These are phyloP conservation scores for Ceratobasidium sp. DNA, from an alignment of 1,284 basidiomycete genomes.

Conservation along the genomic window DNA sequence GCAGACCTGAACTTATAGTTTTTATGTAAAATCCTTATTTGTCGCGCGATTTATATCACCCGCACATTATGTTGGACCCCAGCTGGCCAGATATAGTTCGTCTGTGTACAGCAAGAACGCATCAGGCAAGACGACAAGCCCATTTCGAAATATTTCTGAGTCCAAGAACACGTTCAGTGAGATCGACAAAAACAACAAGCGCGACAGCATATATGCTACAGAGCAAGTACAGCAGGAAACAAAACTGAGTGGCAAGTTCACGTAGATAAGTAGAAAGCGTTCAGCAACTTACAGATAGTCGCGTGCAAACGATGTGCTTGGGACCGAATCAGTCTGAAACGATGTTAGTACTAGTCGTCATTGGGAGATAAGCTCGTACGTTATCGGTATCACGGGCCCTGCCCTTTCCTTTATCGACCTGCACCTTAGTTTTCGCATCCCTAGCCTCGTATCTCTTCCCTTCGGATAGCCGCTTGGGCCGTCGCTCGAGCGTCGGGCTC, in stretches of 20 bases:
- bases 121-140: constrained; percentile 4
- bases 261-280: too few relatives aligned
- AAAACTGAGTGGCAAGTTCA: background rate
- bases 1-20: too few relatives aligned
- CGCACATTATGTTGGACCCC: too few relatives aligned
- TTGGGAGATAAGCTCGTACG: background rate
- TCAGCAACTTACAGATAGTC: too few relatives aligned
- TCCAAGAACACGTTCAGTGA: background rate
- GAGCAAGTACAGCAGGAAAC: background rate
- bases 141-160: background rate
- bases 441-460: background rate
- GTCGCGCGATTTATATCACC: too few relatives aligned
- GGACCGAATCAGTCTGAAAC: background rate
- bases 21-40: too few relatives aligned
- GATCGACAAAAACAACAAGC: constrained; percentile 8
- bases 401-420: background rate
- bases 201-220: constrained; percentile 28
- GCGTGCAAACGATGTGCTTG: too few relatives aligned
- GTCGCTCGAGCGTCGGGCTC: background rate
- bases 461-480: background rate
- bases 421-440: background rate
- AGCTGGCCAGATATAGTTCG: too few relatives aligned
- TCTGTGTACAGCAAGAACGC: too few relatives aligned
- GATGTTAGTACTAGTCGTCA: background rate
- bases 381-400: background rate